Evolutionary conservation across 1,284 basidiomycete species (phyloP).

Genomic region (Ceratobasidium papillatum): DNA sequence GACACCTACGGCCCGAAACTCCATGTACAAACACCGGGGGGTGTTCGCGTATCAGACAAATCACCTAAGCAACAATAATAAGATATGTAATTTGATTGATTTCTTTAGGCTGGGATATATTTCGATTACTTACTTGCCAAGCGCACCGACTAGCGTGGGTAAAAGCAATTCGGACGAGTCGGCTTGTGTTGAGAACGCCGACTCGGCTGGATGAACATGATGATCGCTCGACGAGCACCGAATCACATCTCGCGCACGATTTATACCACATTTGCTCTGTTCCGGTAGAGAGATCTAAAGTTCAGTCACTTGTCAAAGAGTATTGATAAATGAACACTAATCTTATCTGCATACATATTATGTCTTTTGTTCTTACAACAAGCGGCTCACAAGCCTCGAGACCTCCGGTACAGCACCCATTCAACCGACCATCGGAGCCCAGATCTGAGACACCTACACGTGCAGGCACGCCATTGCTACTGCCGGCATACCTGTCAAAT

Average conservation of each 20-base stretch:
- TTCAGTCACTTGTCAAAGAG: neutral
- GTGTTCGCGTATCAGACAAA: neutral
- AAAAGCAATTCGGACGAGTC: constrained; percentile 1
- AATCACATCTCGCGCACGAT: neutral
- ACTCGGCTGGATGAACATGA: constrained; percentile 1
- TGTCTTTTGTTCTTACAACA: neutral
- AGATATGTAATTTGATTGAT: constrained; percentile 14
- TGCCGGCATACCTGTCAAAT: neutral
- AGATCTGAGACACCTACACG: neutral
- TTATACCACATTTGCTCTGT: neutral
- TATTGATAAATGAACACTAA: neutral
- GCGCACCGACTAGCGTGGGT: constrained; percentile 6
- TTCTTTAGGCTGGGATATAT: neutral
- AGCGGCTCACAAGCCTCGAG: neutral
- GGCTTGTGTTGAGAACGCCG: constrained; percentile 6
- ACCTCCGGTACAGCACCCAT: neutral
- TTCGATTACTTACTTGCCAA: neutral
- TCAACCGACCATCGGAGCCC: neutral
- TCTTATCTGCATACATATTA: neutral
- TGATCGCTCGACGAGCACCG: neutral
- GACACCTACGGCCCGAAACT: neutral
- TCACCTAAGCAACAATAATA: neutral
- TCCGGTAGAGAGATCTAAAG: neutral
- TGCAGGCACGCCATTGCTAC: constrained; percentile 21
- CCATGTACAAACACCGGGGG: neutral